These are phyloP conservation scores for Zopfochytrium polystomum DNA, from an alignment of 371 early-diverging fungal genomes.

Conservation along the genomic window DNA sequence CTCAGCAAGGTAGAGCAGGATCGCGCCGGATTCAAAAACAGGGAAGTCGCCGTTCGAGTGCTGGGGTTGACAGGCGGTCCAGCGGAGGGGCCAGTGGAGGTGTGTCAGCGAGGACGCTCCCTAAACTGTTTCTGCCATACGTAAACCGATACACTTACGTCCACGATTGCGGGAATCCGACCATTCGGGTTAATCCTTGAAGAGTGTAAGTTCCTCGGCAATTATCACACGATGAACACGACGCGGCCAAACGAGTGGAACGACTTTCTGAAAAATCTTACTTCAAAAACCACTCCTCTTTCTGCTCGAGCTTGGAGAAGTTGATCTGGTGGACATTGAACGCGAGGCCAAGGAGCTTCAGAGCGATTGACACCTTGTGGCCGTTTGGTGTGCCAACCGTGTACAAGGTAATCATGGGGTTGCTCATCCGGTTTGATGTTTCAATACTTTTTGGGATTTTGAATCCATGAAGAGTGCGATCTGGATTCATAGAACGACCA, in stretches of 20 bases:
- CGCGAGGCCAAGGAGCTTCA: conserved; percentile 42
- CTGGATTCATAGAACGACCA: too few relatives aligned
- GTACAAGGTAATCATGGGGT: conserved; percentile 12
- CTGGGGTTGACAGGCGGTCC: too few relatives aligned
- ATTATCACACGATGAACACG: neutral
- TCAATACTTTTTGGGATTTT: too few relatives aligned
- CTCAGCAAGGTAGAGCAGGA: conserved; percentile 53
- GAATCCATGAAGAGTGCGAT: too few relatives aligned
- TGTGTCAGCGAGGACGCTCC: neutral
- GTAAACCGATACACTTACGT: too few relatives aligned
- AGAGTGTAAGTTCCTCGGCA: neutral
- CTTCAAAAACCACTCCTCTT: conserved; percentile 52
- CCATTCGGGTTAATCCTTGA: conserved; percentile 51
- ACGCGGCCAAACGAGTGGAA: neutral
- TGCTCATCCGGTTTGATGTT: too few relatives aligned
- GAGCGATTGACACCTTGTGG: conserved; percentile 38
- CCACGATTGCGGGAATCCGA: conserved; percentile 51
- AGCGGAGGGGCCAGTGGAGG: neutral
- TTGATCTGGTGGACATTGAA: conserved; percentile 25
- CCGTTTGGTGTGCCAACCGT: conserved; percentile 33
- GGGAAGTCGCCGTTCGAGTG: conserved; percentile 39
- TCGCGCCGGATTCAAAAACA: conserved; percentile 56
- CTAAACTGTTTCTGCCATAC: neutral
- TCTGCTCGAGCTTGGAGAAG: conserved; percentile 47
- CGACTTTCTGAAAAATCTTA: neutral